A percentile compares a stretch with the other conserved stretches of the same genome.
Evolutionary conservation across 257 asterid species (phyloP).

Genomic region (Lantana camara): DNA sequence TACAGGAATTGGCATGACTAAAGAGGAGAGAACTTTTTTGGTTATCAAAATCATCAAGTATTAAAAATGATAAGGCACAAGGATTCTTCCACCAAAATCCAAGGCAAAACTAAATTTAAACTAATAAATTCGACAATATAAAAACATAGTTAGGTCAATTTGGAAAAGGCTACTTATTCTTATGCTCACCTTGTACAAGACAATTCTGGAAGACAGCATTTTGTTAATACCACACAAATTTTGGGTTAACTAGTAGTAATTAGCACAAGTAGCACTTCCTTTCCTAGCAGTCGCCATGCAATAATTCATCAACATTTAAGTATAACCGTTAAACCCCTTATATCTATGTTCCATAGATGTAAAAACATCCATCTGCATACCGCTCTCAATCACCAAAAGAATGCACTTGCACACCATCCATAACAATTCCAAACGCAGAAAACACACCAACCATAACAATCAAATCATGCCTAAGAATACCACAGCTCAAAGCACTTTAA

Average conservation of each 20-base stretch:
- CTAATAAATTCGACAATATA: not conserved
- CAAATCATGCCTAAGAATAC: conserved; percentile 4
- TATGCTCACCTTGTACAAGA: not conserved
- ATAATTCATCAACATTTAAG: not conserved
- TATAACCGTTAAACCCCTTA: not conserved
- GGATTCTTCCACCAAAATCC: not conserved
- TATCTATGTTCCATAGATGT: not conserved
- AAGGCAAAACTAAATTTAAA: not conserved
- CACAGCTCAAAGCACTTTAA: not conserved
- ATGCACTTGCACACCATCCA: conserved; percentile 4
- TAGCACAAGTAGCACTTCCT: not conserved
- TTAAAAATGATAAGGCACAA: not conserved
- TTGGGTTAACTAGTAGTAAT: conserved; percentile 17
- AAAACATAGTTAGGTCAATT: not conserved
- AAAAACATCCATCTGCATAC: not conserved
- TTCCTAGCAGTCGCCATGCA: not conserved
- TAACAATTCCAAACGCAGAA: not conserved
- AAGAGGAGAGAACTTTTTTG: not conserved
- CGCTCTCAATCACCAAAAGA: conserved; percentile 4
- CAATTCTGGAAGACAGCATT: conserved; percentile 5
- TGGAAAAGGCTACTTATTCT: not conserved
- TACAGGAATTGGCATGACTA: not conserved
- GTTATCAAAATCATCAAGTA: not conserved
- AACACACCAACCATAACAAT: not conserved
- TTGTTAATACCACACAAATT: not conserved